Evolutionary conservation across 176 grass and related monocot genomes (phyloP).

Genomic region (Puccinellia tenuiflora): DNA sequence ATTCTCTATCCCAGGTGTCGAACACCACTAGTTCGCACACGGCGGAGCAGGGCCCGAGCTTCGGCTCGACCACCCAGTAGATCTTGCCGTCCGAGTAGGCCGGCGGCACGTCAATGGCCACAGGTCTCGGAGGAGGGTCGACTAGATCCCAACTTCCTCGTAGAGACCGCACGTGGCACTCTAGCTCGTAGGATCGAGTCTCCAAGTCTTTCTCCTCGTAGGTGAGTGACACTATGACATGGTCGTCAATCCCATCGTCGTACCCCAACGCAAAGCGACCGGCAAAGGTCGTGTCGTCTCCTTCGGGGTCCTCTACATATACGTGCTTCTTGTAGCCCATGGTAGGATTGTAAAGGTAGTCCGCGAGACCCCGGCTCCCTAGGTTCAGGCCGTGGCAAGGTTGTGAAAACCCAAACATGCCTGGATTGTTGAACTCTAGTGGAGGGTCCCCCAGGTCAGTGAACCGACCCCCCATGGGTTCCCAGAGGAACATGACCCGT

Average conservation of each 20-base stretch:
- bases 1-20: not conserved
- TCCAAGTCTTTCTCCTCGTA: not conserved
- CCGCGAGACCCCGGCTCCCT: not conserved
- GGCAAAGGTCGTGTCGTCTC: not conserved
- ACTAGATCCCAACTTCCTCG: not conserved
- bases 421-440: not conserved
- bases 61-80: not conserved
- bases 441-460: not conserved
- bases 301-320: not conserved
- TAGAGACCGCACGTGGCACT: not conserved
- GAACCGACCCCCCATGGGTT: not conserved
- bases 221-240: not conserved
- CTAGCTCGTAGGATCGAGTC: not conserved
- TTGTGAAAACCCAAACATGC: not conserved
- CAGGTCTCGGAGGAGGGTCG: not conserved
- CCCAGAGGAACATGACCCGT: not conserved
- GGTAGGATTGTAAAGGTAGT: not conserved
- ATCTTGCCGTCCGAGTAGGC: not conserved
- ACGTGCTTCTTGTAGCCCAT: rapidly evolving
- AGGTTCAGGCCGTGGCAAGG: not conserved
- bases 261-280: not conserved
- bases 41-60: not conserved
- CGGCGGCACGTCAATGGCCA: not conserved
- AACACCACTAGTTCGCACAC: not conserved
- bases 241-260: not conserved